Evolutionary conservation across 805 yeast species (phyloP), one percentile per base, ranked within the genome.

Genomic region (Metahyphopichia silvanorum): DNA sequence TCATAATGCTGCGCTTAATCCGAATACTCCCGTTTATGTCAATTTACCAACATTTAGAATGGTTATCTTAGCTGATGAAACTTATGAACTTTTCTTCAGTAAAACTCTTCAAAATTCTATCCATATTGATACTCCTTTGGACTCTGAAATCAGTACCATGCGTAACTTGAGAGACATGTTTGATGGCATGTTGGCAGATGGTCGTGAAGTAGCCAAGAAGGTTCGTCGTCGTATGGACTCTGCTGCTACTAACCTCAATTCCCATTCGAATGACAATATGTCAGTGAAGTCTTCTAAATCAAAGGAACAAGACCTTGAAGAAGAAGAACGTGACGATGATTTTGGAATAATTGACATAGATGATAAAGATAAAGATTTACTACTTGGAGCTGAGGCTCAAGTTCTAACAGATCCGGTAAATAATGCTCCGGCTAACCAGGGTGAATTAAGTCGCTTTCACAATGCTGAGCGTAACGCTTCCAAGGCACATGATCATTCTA

Each of bases 21-120:
- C 96, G 3, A 69, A 74, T 20, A 75, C 80, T 20, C 95, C 95
- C 1, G 77, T 82, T 7, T 77, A 64, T 37, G 70, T 89, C 32
- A 85, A 83, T 33, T 63, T 87, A 12, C 86, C 98, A 0, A 88
- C 96, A 0, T 91, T 91, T 62, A 68, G 98, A 40, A 91, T 91
- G 98, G 94, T 93, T 1, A 64, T 93, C 5, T 65, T 91, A 5
- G 97, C 98, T 0, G 96, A 89, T 54, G 98, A 88, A 49, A 85
- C 96, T 0, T 83, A 87, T 45, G 98, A 93, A 55, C 66, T 83
- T 25, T 77, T 91, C 40, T 93, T 93, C 60, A 70, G 86, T 10
- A 64, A 69, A 16, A 82, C 88, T 0, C 63, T 87, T 21, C 71
- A 83, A 35, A 56, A 67, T n/a, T 74, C 91, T 0, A 71, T 86